These are phyloP conservation scores for Rutstroemia sp. DNA, from an alignment of 2,329 filamentous ascomycete genomes.

Conservation along the genomic window DNA sequence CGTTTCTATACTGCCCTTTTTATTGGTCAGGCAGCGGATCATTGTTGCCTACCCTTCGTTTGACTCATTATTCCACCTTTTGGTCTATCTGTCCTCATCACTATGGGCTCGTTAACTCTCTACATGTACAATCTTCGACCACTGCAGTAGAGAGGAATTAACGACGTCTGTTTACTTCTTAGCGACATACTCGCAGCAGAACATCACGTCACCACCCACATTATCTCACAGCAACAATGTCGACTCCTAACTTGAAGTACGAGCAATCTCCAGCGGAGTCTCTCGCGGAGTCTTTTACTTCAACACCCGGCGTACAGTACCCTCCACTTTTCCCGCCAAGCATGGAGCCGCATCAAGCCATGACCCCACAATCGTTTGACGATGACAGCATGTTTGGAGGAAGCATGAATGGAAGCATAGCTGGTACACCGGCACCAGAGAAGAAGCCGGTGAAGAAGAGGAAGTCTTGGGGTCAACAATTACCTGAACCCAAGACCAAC, in stretches of 20 bases:
- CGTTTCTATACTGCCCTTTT: background rate
- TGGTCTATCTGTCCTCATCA: conserved; percentile 7
- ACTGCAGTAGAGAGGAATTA: background rate
- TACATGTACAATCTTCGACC: background rate
- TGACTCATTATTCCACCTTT: background rate
- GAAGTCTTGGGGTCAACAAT: conserved; percentile 97
- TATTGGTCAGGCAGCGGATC: background rate
- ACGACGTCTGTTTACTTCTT: background rate
- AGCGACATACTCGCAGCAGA: background rate
- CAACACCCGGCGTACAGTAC: conserved; percentile 27
- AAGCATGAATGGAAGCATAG: conserved; percentile 17
- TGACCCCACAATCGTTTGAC: conserved; percentile 29
- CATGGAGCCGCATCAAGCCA: conserved; percentile 23
- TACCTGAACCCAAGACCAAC: conserved; percentile 94
- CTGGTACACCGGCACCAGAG: conserved; percentile 33
- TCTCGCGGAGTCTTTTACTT: conserved; percentile 28
- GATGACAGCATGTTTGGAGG: conserved; percentile 28
- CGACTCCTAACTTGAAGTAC: conserved; percentile 27
- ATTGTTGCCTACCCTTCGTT: background rate
- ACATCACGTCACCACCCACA: background rate
- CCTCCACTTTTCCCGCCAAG: conserved; percentile 26
- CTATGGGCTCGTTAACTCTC: conserved; percentile 3
- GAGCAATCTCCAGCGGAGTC: conserved; percentile 28
- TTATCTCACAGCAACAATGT: conserved; percentile 6
- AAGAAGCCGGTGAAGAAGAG: conserved; percentile 85